Evolutionary conservation across 495 filamentous ascomycete species (phyloP).

Genomic region (Corynascus novoguineensis): DNA sequence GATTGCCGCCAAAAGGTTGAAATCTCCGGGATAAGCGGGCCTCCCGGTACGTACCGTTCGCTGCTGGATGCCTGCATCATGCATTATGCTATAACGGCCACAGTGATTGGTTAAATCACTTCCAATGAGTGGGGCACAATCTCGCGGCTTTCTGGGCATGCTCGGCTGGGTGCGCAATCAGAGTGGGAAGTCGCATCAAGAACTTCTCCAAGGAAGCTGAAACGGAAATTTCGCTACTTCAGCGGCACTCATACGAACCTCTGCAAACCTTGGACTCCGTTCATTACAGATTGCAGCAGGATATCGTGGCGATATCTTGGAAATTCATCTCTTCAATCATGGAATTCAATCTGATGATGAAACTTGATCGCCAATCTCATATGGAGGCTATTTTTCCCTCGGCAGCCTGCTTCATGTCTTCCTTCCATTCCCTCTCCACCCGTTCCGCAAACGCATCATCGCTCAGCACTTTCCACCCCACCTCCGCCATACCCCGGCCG

Average conservation of each 20-base stretch:
- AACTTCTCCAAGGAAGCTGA: too few species aligned
- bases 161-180: too few species aligned
- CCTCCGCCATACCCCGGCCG: conserved; percentile 52
- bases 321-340: neutral
- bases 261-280: too few species aligned
- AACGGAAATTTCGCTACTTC: too few species aligned
- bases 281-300: too few species aligned
- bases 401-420: conserved; percentile 29
- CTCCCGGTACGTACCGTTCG: conserved; percentile 2
- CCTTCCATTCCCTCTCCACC: conserved; percentile 38
- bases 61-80: neutral
- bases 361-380: neutral
- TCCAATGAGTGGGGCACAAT: neutral
- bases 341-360: too few species aligned
- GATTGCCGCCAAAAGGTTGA: neutral
- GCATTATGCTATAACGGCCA: neutral
- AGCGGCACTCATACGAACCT: too few species aligned
- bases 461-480: conserved; percentile 44
- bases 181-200: too few species aligned
- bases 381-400: conserved; percentile 12
- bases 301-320: too few species aligned
- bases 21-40: neutral
- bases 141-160: neutral
- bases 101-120: neutral
- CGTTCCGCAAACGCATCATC: conserved; percentile 44